Percentiles rank a stretch among this genome's conserved stretches.
These are phyloP conservation scores for Aspergillus biplanus DNA, from an alignment of 495 filamentous ascomycete genomes.

Conservation along the genomic window DNA sequence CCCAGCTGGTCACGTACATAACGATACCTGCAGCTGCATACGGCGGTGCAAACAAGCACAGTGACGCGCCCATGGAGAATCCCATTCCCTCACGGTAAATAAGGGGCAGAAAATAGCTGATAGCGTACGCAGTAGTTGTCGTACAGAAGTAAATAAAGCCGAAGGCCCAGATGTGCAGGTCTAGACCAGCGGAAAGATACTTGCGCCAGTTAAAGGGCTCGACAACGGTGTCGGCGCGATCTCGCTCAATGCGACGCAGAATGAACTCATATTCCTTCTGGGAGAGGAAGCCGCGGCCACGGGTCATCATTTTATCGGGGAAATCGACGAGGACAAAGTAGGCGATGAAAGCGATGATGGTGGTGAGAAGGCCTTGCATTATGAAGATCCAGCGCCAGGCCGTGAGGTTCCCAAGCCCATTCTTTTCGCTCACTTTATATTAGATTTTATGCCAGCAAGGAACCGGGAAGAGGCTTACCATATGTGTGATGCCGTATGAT, in stretches of 20 bases:
- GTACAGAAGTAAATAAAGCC: conserved; percentile 48
- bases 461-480: conserved; percentile 27
- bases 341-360: conserved; percentile 28
- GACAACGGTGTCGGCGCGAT: conserved; percentile 37
- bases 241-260: conserved; percentile 39
- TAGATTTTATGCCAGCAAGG: neutral
- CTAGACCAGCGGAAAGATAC: conserved; percentile 32
- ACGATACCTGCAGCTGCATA: conserved; percentile 42
- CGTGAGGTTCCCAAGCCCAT: conserved; percentile 19
- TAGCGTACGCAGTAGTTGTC: conserved; percentile 51
- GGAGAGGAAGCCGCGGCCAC: conserved; percentile 43
- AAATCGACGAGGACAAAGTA: conserved; percentile 55
- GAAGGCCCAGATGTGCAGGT: conserved; percentile 44
- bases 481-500: conserved; percentile 59
- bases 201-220: conserved; percentile 36
- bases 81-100: conserved; percentile 54
- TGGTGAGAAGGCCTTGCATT: conserved; percentile 39
- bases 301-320: conserved; percentile 40
- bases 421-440: conserved; percentile 20
- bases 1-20: conserved; percentile 40
- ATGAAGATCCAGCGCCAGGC: conserved; percentile 31
- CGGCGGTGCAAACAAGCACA: conserved; percentile 50
- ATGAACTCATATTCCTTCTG: conserved; percentile 39
- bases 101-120: conserved; percentile 56
- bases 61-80: conserved; percentile 42